A percentile compares a stretch with the other conserved stretches of the same genome.
phyloP scores from a whole-genome alignment of 2,329 filamentous ascomycete genomes.

The Macroventuria anomochaeta region DNA sequence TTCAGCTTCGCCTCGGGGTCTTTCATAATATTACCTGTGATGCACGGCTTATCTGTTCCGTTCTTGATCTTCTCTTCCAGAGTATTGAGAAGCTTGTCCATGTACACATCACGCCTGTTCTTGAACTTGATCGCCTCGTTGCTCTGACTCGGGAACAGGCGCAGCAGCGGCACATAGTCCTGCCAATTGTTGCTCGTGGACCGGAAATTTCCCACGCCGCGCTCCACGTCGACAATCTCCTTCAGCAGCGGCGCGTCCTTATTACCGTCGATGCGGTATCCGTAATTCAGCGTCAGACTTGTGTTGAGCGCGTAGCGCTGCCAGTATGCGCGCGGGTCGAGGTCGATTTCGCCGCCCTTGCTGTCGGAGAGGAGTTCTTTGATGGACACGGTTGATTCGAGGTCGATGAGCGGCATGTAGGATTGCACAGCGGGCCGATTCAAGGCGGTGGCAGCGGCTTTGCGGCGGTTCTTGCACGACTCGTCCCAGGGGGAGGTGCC shows the following conservation, averaged over 20 bases:
- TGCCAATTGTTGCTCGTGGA: conserved; percentile 85
- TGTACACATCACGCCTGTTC: conserved; percentile 70
- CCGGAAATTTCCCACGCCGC: conserved; percentile 76
- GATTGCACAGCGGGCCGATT: conserved; percentile 77
- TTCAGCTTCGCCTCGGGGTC: conserved; percentile 73
- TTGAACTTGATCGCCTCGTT: conserved; percentile 70
- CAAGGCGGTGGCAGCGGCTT: conserved; percentile 78
- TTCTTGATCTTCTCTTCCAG: conserved; percentile 67
- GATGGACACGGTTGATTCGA: conserved; percentile 75
- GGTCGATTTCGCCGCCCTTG: conserved; percentile 65
- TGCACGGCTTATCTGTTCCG: conserved; percentile 71
- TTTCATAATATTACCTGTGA: conserved; percentile 74
- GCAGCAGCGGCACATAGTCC: conserved; percentile 79
- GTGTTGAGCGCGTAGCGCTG: conserved; percentile 80
- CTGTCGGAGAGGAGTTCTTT: conserved; percentile 73
- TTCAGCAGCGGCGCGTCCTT: conserved; percentile 70
- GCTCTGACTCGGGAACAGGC: conserved; percentile 68
- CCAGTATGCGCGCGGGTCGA: conserved; percentile 76
- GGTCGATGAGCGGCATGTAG: conserved; percentile 83
- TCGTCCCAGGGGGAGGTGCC: conserved; percentile 86
- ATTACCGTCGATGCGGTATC: conserved; percentile 74
- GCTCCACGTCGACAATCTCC: conserved; percentile 78
- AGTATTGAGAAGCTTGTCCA: conserved; percentile 65
- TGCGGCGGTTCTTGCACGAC: conserved; percentile 76
- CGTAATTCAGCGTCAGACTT: conserved; percentile 79